Conservation (phyloP, 2,329 filamentous ascomycete genomes). For the Metarhizium sp. region DNA sequence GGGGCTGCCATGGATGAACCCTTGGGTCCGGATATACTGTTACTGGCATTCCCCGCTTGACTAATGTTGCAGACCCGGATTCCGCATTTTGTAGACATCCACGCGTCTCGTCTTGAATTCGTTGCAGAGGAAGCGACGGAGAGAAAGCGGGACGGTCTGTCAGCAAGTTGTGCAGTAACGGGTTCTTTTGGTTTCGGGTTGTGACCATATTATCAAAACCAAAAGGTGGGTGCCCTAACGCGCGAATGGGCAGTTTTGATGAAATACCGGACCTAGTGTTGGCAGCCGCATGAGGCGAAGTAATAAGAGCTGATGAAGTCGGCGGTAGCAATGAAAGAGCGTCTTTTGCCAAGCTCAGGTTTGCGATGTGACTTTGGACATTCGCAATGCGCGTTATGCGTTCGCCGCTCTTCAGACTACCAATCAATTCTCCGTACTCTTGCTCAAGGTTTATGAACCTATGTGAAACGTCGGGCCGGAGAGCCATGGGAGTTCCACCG, state of each 20-base stretch:
- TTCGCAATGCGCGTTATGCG: not conserved
- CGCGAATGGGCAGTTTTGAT: not conserved
- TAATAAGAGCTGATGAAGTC: constrained; percentile 79
- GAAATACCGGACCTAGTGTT: constrained; percentile 14
- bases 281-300: constrained; percentile 76
- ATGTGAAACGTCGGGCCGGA: constrained; percentile 25
- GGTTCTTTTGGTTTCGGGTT: constrained; percentile 57
- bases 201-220: constrained; percentile 40
- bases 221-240: constrained; percentile 42
- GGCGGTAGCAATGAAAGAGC: constrained; percentile 69
- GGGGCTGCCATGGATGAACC: constrained; percentile 58
- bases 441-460: constrained; percentile 87
- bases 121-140: constrained; percentile 72
- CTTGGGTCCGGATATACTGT: constrained; percentile 74
- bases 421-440: constrained; percentile 63
- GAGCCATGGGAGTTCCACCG: constrained; percentile 68
- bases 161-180: constrained; percentile 87
- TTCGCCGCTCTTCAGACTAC: constrained; percentile 40
- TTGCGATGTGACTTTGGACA: constrained; percentile 29
- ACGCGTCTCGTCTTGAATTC: constrained; percentile 35
- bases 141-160: constrained; percentile 92
- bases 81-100: constrained; percentile 21
- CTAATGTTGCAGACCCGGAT: constrained; percentile 58
- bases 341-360: constrained; percentile 62
- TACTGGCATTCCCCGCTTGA: constrained; percentile 85